Conservation (phyloP, 2,329 filamentous ascomycete species). For the Alternaria longipes region DNA sequence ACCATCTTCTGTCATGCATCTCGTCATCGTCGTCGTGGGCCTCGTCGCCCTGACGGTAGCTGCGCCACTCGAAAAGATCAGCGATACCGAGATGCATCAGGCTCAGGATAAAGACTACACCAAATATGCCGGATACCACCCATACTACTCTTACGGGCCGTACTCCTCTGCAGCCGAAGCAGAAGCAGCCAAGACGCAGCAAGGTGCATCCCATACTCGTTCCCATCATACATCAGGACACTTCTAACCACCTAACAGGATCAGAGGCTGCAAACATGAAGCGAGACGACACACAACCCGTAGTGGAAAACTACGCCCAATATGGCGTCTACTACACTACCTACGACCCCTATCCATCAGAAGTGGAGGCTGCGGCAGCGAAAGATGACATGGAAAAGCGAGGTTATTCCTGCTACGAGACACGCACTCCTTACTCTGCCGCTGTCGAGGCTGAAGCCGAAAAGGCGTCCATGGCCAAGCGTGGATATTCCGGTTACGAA, state of each 20-base stretch:
- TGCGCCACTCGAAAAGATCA: constrained; percentile 21
- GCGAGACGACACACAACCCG: neutral
- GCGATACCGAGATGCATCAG: neutral
- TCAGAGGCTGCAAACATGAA: neutral
- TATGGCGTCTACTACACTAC: constrained; percentile 6
- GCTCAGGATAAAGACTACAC: constrained; percentile 11
- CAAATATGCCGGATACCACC: constrained; percentile 13
- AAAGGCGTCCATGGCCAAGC: neutral
- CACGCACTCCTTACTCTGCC: constrained; percentile 4
- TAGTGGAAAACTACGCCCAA: neutral
- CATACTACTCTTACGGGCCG: constrained; percentile 11
- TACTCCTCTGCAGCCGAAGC: constrained; percentile 7
- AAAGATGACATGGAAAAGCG: neutral
- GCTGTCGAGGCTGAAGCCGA: neutral
- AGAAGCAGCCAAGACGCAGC: neutral
- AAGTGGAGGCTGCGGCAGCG: neutral
- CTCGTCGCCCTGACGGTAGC: constrained; percentile 14
- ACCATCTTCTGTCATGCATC: constrained; percentile 22
- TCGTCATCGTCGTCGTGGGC: constrained; percentile 20
- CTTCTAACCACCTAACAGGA: neutral
- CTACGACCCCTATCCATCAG: neutral
- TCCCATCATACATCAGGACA: rapidly evolving
- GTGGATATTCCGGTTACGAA: neutral
- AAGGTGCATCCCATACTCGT: neutral
- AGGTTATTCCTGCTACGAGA: neutral